phyloP scores from a whole-genome alignment of 169 alveolate species.

The Plasmodium billcollinsi region DNA sequence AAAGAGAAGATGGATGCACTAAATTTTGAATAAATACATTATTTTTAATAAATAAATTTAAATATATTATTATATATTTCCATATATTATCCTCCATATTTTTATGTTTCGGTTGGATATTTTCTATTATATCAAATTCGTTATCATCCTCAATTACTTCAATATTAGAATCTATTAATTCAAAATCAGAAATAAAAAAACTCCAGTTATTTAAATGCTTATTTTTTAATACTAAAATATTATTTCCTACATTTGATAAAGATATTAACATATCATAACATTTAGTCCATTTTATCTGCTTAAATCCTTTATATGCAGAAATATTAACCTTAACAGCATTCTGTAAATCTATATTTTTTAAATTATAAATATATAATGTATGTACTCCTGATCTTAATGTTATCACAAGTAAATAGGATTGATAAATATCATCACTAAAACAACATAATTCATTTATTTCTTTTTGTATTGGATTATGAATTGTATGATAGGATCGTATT shows the following conservation, averaged over 20 bases:
- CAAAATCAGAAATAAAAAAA: slow-evolving; percentile 66
- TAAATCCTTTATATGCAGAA: slow-evolving; percentile 71
- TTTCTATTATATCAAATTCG: slow-evolving; percentile 68
- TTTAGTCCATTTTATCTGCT: slow-evolving; percentile 54
- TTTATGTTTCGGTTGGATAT: slow-evolving; percentile 54
- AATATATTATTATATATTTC: slow-evolving; percentile 50
- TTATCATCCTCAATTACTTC: slow-evolving; percentile 73
- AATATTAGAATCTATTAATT: slow-evolving; percentile 69
- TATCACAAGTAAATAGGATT: slow-evolving; percentile 44
- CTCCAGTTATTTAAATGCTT: slow-evolving; percentile 76
- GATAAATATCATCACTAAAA: slow-evolving; percentile 70
- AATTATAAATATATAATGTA: slow-evolving; percentile 64
- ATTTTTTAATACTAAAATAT: slow-evolving; percentile 42
- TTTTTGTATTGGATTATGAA: slow-evolving; percentile 73
- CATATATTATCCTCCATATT: slow-evolving; percentile 57
- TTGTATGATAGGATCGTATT: slow-evolving; percentile 46
- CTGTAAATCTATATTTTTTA: slow-evolving; percentile 66
- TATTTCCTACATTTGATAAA: slow-evolving; percentile 40
- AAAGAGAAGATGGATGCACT: slow-evolving; percentile 39
- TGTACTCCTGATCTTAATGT: slow-evolving; percentile 63
- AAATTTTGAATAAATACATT: slow-evolving; percentile 51
- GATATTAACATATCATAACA: slow-evolving; percentile 68
- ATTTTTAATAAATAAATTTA: slow-evolving; percentile 73
- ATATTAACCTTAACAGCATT: slow-evolving; percentile 68
- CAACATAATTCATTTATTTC: slow-evolving; percentile 57